These are phyloP conservation scores for Achlya hypogyna DNA, from an alignment of 352 stramenopile species.

Conservation along the genomic window DNA sequence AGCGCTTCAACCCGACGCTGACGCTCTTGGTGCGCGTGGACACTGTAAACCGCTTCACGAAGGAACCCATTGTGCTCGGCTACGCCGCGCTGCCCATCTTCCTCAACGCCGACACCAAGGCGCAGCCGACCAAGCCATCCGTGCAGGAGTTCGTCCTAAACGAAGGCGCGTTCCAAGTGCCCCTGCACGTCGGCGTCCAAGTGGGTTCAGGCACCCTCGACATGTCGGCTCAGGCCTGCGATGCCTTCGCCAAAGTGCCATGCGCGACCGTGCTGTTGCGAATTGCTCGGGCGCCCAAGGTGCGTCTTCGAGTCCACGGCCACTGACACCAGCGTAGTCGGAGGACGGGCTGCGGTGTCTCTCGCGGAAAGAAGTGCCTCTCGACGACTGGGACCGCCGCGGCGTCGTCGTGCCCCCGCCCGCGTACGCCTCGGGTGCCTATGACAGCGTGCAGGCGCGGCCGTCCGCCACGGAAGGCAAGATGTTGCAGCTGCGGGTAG, in stretches of 20 bases:
- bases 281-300: slow-evolving; percentile 38
- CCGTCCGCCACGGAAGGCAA: slow-evolving; percentile 47
- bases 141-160: slow-evolving; percentile 51
- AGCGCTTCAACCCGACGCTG: slow-evolving; percentile 63
- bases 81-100: slow-evolving; percentile 72
- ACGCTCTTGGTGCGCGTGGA: slow-evolving; percentile 82
- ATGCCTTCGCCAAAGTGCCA: slow-evolving; percentile 40
- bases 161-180: slow-evolving; percentile 66
- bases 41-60: slow-evolving; percentile 52
- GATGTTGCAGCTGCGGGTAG: slow-evolving; percentile 46
- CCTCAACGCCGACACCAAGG: slow-evolving; percentile 44
- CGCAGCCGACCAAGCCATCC: slow-evolving; percentile 42
- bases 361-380: slow-evolving; percentile 36
- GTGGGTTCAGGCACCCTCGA: slow-evolving; percentile 28
- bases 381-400: slow-evolving; percentile 40
- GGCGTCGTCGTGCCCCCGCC: slow-evolving; percentile 38
- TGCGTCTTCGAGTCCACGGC: slow-evolving; percentile 15
- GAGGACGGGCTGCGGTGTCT: slow-evolving; percentile 51
- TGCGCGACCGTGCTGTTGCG: slow-evolving; percentile 76
- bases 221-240: slow-evolving; percentile 30
- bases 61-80: slow-evolving; percentile 49
- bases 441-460: slow-evolving; percentile 40
- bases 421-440: slow-evolving; percentile 35
- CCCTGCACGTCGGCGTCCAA: slow-evolving; percentile 41
- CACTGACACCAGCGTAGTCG: slow-evolving; percentile 24